A percentile compares a stretch with the other conserved stretches of the same genome.
Conservation (phyloP, 2,329 filamentous ascomycete species). For the Mycogone perniciosa region DNA sequence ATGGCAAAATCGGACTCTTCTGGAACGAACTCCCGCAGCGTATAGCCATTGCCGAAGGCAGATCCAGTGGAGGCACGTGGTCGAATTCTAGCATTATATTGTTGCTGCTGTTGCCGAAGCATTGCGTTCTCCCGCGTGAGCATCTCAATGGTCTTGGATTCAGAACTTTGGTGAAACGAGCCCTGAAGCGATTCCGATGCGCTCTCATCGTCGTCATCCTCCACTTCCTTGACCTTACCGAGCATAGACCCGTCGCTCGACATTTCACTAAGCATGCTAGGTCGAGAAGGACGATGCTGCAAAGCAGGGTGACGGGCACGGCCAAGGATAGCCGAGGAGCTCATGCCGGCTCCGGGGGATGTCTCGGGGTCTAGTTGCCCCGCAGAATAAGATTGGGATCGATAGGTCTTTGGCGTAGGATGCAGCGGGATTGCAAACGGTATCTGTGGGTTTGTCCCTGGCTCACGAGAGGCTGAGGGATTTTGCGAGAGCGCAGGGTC, state of each 20-base stretch:
- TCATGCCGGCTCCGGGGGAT: conserved; percentile 32
- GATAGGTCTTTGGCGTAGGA: conserved; percentile 85
- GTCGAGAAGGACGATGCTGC: conserved; percentile 74
- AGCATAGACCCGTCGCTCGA: conserved; percentile 55
- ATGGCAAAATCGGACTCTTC: conserved; percentile 68
- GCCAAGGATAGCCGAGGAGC: conserved; percentile 43
- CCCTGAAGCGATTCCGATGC: conserved; percentile 43
- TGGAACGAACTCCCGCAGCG: conserved; percentile 52
- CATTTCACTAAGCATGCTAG: conserved; percentile 70
- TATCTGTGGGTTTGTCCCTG: conserved; percentile 57
- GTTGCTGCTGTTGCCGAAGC: conserved; percentile 46
- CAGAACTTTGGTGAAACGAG: conserved; percentile 46
- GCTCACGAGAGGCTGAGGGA: conserved; percentile 47
- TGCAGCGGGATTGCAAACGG: conserved; percentile 84
- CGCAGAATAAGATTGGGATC: conserved; percentile 94
- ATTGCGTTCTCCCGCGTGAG: conserved; percentile 58
- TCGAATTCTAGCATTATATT: conserved; percentile 49
- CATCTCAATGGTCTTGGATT: conserved; percentile 58
- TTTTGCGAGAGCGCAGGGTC: conserved; percentile 42
- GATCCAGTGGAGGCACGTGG: conserved; percentile 53
- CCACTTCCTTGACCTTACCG: conserved; percentile 64
- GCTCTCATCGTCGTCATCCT: conserved; percentile 59
- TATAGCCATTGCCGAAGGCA: conserved; percentile 52
- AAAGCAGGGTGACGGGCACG: conserved; percentile 58
- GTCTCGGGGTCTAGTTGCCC: conserved; percentile 75